Evolutionary conservation across 2,329 filamentous ascomycete species (phyloP), one percentile per base, ranked within the genome.

Genomic region (Aspergillus amoenus): DNA sequence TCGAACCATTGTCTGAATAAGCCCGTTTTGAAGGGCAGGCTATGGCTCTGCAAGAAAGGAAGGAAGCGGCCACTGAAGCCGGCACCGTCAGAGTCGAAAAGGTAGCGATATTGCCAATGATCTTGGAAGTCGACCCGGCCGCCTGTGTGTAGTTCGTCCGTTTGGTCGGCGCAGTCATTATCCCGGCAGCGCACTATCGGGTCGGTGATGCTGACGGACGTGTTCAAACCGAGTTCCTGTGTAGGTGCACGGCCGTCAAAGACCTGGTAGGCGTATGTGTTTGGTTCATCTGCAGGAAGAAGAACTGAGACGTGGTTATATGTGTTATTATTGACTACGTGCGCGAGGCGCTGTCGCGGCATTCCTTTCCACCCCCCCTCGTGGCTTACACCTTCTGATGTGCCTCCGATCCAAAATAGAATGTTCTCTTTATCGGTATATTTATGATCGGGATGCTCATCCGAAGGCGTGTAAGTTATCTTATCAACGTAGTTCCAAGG

Each of bases 1-100:
- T 90, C 88, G 72, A 88, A 90, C 91, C 91, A 95, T 68, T 91
- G 86, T 22, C 85, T 82, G 72, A 93, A 93, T 6, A 93, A 78
- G 0, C 86, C 86, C 0, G 76, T 84, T 62, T 91, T 81, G 68
- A 94, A 84, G 0, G 89, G 89, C 5, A 92, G 79, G 47, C 82
- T 87, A 60, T 78, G 78, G 15, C 88, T 90, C 46, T 83, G 82
- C 5, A 94, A 71, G 57, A 88, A 86, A 0, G 83, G 81, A 9
- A 90, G 73, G 62, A 91, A 82, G 30, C 83, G 80, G 13, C 88
- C 83, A 0, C 86, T 88, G 57, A 89, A 90, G 17, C 84, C 81
- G 0, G 82, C 81, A 7, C 86, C 84, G 69, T 94, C 90, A 4
- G 88, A 78, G 57, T 93, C 82, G 68, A 93, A 82, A 32, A 93